Evolutionary conservation across 176 grass and related monocot genomes (phyloP).

Genomic region (Themeda triandra): DNA sequence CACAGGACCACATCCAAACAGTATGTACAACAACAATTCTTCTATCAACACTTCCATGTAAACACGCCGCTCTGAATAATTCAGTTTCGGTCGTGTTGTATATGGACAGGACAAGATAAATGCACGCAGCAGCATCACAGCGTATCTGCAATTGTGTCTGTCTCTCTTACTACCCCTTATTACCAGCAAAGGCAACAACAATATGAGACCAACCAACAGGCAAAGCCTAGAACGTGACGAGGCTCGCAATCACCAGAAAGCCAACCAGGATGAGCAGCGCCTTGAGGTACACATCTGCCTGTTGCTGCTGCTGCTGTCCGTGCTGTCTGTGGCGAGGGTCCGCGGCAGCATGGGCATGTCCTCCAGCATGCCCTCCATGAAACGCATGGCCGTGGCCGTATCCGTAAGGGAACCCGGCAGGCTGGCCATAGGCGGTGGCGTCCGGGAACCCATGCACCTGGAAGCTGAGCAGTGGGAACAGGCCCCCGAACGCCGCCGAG

Average conservation of each 20-base stretch:
- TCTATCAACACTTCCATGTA: constrained; percentile 20
- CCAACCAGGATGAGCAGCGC: constrained; percentile 77
- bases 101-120: background rate
- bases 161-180: background rate
- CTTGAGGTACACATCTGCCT: constrained; percentile 84
- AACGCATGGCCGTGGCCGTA: constrained; percentile 57
- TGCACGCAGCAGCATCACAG: constrained; percentile 5
- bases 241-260: constrained; percentile 74
- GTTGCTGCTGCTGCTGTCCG: constrained; percentile 74
- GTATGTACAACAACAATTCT: constrained; percentile 42
- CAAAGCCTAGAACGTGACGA: constrained; percentile 71
- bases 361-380: constrained; percentile 36
- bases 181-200: constrained; percentile 7
- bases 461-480: constrained; percentile 87
- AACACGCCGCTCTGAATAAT: background rate
- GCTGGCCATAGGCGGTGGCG: constrained; percentile 63
- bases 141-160: background rate
- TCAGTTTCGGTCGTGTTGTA: background rate
- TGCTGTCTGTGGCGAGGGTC: constrained; percentile 41
- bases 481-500: constrained; percentile 59
- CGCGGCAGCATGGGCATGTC: constrained; percentile 48
- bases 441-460: constrained; percentile 80
- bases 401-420: constrained; percentile 62
- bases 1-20: constrained; percentile 10
- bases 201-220: background rate